These are phyloP conservation scores for Ceratobasidium sp. DNA, from an alignment of 1,284 basidiomycete genomes.

Conservation along the genomic window DNA sequence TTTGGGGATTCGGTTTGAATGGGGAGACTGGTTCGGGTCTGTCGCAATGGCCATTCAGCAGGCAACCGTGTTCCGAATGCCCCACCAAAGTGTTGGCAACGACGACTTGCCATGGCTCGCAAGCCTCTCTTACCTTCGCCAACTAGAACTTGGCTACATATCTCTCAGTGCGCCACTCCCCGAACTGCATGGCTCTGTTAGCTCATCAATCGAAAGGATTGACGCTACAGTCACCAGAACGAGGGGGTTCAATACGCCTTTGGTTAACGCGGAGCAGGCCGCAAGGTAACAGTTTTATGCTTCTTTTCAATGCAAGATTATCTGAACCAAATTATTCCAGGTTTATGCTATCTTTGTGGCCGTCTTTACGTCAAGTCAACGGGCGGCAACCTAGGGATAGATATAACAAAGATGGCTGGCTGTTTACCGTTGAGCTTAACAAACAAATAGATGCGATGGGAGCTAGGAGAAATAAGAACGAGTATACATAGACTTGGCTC, in stretches of 20 bases:
- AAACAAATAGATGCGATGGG: no score
- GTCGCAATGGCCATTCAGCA: background rate
- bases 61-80: background rate
- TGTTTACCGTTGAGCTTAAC: no score
- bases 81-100: background rate
- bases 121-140: background rate
- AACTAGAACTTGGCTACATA: background rate
- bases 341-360: background rate
- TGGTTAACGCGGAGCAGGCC: background rate
- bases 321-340: background rate
- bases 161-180: background rate
- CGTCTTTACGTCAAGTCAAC: background rate
- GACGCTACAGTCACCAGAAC: background rate
- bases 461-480: no score
- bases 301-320: background rate
- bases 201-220: background rate
- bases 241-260: background rate
- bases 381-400: background rate
- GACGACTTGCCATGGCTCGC: background rate
- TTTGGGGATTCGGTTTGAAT: background rate
- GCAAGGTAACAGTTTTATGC: background rate
- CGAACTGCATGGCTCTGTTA: background rate
- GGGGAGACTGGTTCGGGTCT: background rate
- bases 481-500: no score
- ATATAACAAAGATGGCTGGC: background rate